Evolutionary conservation across 305 asterid species (phyloP).

Genomic region (Rubia tinctorum): DNA sequence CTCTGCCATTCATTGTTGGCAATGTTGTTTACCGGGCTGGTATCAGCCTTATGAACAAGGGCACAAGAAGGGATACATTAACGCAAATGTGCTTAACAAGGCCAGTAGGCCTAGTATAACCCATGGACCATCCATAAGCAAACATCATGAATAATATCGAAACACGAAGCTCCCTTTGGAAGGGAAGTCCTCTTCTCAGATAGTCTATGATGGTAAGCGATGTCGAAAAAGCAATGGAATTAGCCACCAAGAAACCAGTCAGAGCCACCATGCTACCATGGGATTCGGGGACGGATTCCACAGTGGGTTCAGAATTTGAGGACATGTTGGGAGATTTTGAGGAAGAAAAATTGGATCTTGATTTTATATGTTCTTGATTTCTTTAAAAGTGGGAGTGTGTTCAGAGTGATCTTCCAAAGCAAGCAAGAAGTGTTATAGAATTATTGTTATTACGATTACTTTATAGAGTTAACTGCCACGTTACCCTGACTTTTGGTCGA

Average conservation of each 20-base stretch:
- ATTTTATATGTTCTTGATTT: not conserved
- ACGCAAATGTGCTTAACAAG: not conserved
- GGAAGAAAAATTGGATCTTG: not conserved
- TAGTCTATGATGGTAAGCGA: not conserved
- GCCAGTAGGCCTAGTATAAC: not conserved
- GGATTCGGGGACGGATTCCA: conserved; percentile 25
- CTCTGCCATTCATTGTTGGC: not conserved
- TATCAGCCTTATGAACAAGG: not conserved
- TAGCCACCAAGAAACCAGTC: not conserved
- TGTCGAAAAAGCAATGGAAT: not conserved
- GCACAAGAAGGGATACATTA: not conserved
- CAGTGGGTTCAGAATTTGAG: conserved; percentile 5
- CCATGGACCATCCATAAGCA: not conserved
- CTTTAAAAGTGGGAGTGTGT: too few species aligned
- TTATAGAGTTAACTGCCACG: too few species aligned
- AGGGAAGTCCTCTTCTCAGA: not conserved
- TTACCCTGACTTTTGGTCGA: too few species aligned
- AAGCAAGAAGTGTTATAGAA: too few species aligned
- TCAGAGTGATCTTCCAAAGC: too few species aligned
- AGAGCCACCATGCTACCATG: not conserved
- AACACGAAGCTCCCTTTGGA: not conserved
- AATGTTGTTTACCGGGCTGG: not conserved
- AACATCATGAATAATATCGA: not conserved
- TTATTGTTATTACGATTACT: too few species aligned
- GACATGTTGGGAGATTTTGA: not conserved